Base-by-base conservation (phyloP, 2,329 filamentous ascomycete species). In the Penicillium rolfsii region DNA sequence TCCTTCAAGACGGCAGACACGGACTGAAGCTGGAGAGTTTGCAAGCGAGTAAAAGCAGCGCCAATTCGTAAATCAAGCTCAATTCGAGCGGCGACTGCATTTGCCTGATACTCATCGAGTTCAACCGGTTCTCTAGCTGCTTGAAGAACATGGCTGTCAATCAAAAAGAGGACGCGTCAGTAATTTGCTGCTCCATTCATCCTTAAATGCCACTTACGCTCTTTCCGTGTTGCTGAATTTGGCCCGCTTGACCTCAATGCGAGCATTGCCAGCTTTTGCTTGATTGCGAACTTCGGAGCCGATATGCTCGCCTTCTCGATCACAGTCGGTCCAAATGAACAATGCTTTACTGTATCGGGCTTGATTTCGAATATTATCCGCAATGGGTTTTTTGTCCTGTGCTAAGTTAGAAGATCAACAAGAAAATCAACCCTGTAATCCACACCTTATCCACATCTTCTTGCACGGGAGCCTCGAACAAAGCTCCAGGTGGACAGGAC, bases 291-390 rank as follows among this genome's bases (percentile, higher is more conserved):
- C 94, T 75, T 99, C 94, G 41, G 90, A 85, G 6, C 95, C 95
- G 67, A 99, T 99, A 73, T 98, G 91, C 76, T 99, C 95, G 38
- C 95, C 95, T 82, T 99, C 95, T 58, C 93, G 88, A 82, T 99
- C 95, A 77, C 95, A 98, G 83, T 99, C 95, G 0, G 95, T 99
- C 95, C 95, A 99, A 69, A 99, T 97, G 76, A 96, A 94, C 35
- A 99, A 82, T 12, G 89, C 87, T 58, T 83, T 85, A n/a, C 88
- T 84, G 73, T 85, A 84, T 62, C 84, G 84, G 19, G 95, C 94
- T 75, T 96, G 89, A 1, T 84, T 80, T 67, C 89, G 86, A 70
- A 99, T 95, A 72, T 99, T 99, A 35, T 88, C 84, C 9, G 93
- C 93, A 64, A 99, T 89, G 1, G 84, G 80, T 70, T 88, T 88